phyloP scores from a whole-genome alignment of 768 basidiomycete species.

The Boletus rubroflammeus region DNA sequence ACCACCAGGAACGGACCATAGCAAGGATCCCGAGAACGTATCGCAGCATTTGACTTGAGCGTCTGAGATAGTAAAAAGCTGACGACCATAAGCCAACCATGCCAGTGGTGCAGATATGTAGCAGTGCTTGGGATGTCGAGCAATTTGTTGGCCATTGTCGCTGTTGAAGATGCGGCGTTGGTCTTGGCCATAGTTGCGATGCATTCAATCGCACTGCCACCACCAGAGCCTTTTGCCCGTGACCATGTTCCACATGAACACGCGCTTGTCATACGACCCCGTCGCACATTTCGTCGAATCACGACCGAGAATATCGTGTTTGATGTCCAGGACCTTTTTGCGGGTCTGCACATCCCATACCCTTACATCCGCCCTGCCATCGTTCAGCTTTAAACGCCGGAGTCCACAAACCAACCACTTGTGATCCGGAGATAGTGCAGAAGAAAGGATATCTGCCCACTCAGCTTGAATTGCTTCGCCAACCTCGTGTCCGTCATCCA shows the following conservation, averaged over 20 bases:
- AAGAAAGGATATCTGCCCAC: neutral
- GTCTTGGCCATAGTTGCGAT: neutral
- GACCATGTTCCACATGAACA: neutral
- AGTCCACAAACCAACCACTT: neutral
- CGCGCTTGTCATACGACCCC: neutral
- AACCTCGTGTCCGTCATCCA: neutral
- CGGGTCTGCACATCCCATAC: constrained; percentile 1
- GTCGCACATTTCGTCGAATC: neutral
- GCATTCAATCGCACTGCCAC: neutral
- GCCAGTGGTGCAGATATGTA: no score
- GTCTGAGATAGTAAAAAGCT: neutral
- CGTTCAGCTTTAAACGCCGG: no score
- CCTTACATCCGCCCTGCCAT: fast-evolving
- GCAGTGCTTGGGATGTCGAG: neutral
- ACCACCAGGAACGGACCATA: neutral
- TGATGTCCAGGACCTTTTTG: neutral
- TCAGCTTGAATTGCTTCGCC: neutral
- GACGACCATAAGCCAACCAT: neutral
- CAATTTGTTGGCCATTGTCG: neutral
- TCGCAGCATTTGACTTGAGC: neutral
- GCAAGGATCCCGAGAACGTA: neutral
- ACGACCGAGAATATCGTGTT: neutral
- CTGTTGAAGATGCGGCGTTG: no score
- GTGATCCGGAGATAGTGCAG: neutral
- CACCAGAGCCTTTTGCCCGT: neutral